These are phyloP conservation scores for Wallacemonas sp. DNA, from an alignment of 208 protist genomes.

Conservation along the genomic window DNA sequence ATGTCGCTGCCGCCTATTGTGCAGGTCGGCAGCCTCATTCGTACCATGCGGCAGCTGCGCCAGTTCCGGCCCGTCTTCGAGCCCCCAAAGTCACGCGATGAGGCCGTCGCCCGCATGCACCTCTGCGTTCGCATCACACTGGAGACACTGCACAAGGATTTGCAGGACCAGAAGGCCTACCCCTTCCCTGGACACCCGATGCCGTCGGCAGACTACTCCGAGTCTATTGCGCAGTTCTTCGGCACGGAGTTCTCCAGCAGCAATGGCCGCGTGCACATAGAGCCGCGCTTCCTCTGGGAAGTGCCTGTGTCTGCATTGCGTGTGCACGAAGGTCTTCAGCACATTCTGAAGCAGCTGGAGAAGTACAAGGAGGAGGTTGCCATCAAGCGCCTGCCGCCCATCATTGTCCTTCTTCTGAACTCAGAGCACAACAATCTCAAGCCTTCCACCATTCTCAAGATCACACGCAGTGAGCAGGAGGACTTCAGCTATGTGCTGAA, in stretches of 20 bases:
- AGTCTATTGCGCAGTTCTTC: slow-evolving; percentile 76
- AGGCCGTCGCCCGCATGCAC: slow-evolving; percentile 88
- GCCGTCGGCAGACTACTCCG: slow-evolving; percentile 64
- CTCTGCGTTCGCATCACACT: slow-evolving; percentile 62
- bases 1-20: slow-evolving; percentile 80
- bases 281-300: slow-evolving; percentile 89
- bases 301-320: slow-evolving; percentile 87
- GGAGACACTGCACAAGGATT: slow-evolving; percentile 72
- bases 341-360: slow-evolving; percentile 89
- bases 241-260: slow-evolving; percentile 76
- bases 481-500: slow-evolving; percentile 89
- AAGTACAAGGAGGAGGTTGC: slow-evolving; percentile 72
- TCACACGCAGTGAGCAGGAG: slow-evolving; percentile 75
- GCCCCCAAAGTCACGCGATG: slow-evolving; percentile 70
- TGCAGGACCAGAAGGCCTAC: slow-evolving; percentile 81
- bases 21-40: slow-evolving; percentile 78
- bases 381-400: slow-evolving; percentile 85
- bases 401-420: slow-evolving; percentile 90
- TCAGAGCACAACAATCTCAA: slow-evolving; percentile 87
- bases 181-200: slow-evolving; percentile 67
- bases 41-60: slow-evolving; percentile 77
- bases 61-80: slow-evolving; percentile 73
- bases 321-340: slow-evolving; percentile 90
- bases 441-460: slow-evolving; percentile 79
- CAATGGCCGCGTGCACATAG: slow-evolving; percentile 68